phyloP scores from a whole-genome alignment of 2,329 filamentous ascomycete genomes.

The Grosmannia serpens region DNA sequence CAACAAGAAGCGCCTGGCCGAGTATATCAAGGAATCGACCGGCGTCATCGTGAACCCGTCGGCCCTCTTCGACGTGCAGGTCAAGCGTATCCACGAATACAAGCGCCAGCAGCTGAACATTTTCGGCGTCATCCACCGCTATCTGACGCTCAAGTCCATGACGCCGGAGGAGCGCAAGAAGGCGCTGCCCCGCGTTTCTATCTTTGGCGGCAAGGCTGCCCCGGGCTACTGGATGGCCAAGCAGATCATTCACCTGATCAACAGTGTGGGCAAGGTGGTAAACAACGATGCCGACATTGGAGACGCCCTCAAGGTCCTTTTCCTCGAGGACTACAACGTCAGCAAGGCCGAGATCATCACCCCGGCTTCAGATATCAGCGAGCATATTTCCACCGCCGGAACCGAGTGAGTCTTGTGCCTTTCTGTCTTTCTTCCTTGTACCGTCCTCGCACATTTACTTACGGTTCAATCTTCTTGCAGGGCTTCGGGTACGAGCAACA shows the following conservation, averaged over 20 bases:
- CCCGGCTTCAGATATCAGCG: constrained; percentile 89
- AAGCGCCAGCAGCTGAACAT: constrained; percentile 99
- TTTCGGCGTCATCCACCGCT: constrained; percentile 92
- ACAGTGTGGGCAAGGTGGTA: constrained; percentile 77
- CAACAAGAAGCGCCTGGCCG: constrained; percentile 87
- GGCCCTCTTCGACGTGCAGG: constrained; percentile 89
- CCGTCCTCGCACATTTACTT: background rate
- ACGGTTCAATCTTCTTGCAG: constrained; percentile 18
- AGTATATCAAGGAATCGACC: constrained; percentile 76
- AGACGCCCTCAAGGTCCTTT: constrained; percentile 91
- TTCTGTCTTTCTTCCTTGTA: background rate
- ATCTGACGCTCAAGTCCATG: constrained; percentile 80
- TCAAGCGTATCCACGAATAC: constrained; percentile 99
- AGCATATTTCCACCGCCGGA: constrained; percentile 96
- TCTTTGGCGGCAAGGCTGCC: constrained; percentile 96
- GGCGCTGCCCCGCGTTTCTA: constrained; percentile 75
- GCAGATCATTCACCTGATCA: constrained; percentile 94
- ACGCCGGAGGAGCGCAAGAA: constrained; percentile 76
- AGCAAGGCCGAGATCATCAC: constrained; percentile 97
- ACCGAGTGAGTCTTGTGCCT: constrained; percentile 53
- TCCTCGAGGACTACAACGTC: constrained; percentile 97
- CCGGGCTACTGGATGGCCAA: constrained; percentile 99
- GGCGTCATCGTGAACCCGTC: constrained; percentile 76
- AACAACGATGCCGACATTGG: constrained; percentile 90
- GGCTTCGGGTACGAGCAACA: constrained; percentile 83